These are phyloP conservation scores for Hibiscus trionum DNA, from an alignment of 345 rosid genomes.

Conservation along the genomic window DNA sequence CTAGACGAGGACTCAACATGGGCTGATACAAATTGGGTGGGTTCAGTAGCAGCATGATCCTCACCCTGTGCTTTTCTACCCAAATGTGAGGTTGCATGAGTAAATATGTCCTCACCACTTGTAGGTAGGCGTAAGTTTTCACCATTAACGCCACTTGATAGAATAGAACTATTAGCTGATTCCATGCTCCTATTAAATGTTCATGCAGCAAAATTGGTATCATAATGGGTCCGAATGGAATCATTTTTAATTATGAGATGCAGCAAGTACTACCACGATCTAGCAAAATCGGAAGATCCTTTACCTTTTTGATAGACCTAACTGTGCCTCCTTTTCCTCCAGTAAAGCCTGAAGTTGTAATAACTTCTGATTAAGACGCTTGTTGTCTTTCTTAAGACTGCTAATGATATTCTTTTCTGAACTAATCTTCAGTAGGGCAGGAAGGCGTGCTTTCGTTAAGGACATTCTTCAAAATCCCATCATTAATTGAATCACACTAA, in stretches of 20 bases:
- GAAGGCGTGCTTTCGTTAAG: conserved; percentile 58
- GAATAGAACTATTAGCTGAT: conserved; percentile 20
- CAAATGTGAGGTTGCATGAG: conserved; percentile 15
- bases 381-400: conserved; percentile 47
- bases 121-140: conserved; percentile 24
- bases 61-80: conserved; percentile 21
- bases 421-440: conserved; percentile 57
- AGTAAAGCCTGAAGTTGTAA: conserved; percentile 57
- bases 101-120: conserved; percentile 21
- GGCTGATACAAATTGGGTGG: conserved; percentile 17
- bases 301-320: conserved; percentile 42
- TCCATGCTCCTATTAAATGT: conserved; percentile 19
- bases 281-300: background rate
- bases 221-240: conserved; percentile 15
- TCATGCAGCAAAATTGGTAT: conserved; percentile 30
- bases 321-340: conserved; percentile 56
- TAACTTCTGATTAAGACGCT: conserved; percentile 48
- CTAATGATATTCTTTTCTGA: conserved; percentile 43
- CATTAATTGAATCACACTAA: conserved; percentile 9
- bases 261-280: conserved; percentile 6
- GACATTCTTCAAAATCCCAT: conserved; percentile 16
- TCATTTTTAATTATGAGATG: conserved; percentile 8
- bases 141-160: conserved; percentile 28
- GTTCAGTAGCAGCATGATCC: conserved; percentile 17
- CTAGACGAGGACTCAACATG: conserved; percentile 9